These are phyloP conservation scores for Pharus latifolius DNA, from an alignment of 176 grass and related monocot species.

Conservation along the genomic window DNA sequence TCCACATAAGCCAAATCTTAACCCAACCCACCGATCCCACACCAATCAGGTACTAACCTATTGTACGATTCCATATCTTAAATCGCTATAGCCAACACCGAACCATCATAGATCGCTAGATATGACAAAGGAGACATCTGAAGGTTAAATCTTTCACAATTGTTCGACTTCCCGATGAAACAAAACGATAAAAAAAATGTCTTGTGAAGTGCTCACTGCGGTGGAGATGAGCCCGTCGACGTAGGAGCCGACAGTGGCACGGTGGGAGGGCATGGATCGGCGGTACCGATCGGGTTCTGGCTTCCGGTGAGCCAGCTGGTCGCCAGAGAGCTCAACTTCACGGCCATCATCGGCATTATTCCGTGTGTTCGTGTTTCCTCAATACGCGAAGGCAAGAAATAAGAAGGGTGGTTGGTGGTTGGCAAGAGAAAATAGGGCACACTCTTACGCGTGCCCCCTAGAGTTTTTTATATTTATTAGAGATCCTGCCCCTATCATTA, in stretches of 20 bases:
- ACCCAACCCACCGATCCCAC: not conserved
- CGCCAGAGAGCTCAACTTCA: conserved; percentile 38
- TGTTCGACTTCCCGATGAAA: not conserved
- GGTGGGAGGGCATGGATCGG: conserved; percentile 17
- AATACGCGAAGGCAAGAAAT: too few relatives aligned
- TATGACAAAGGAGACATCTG: not conserved
- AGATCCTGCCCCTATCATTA: too few relatives aligned
- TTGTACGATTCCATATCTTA: conserved; percentile 19
- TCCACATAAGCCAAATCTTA: not conserved
- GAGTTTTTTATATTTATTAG: too few relatives aligned
- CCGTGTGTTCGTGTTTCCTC: not conserved
- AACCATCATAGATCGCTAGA: not conserved
- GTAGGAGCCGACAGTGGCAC: conserved; percentile 47
- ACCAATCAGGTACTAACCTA: not conserved
- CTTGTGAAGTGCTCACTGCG: conserved; percentile 53
- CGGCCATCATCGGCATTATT: conserved; percentile 39
- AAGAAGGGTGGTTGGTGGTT: too few relatives aligned
- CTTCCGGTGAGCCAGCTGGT: conserved; percentile 15
- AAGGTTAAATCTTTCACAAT: not conserved
- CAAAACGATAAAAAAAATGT: not conserved
- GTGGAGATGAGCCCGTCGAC: conserved; percentile 89
- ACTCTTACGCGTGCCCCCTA: too few relatives aligned
- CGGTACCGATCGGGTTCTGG: conserved; percentile 7
- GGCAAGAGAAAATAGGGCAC: too few relatives aligned
- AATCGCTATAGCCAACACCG: conserved; percentile 22